A percentile compares a stretch with the other conserved stretches of the same genome.
These are phyloP conservation scores for Crithidia thermophila DNA, from an alignment of 208 protist species.

Conservation along the genomic window DNA sequence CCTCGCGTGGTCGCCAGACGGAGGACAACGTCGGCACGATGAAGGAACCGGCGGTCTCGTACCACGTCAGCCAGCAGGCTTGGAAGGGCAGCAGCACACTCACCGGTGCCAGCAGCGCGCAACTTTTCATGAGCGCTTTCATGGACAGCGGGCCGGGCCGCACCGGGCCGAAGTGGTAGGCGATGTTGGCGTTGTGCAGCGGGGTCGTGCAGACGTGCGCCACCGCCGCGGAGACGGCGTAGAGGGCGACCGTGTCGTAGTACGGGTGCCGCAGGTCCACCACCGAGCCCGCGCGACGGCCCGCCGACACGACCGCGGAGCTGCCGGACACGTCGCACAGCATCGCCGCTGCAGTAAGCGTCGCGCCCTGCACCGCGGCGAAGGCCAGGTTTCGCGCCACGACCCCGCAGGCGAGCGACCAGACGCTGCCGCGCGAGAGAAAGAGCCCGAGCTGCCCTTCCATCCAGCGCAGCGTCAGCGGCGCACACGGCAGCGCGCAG, in stretches of 20 bases:
- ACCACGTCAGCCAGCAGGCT: slow-evolving; percentile 73
- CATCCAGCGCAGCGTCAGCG: slow-evolving; percentile 65
- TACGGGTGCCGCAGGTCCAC: slow-evolving; percentile 79
- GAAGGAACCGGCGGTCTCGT: slow-evolving; percentile 70
- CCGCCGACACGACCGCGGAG: slow-evolving; percentile 2
- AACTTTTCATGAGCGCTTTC: slow-evolving; percentile 40
- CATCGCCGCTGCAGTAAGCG: slow-evolving; percentile 15
- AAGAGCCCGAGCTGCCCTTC: slow-evolving; percentile 74
- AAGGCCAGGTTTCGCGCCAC: slow-evolving; percentile 50
- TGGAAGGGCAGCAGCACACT: slow-evolving; percentile 58
- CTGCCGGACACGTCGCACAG: slow-evolving; percentile 5
- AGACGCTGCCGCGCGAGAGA: slow-evolving; percentile 72
- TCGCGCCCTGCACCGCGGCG: slow-evolving; percentile 39
- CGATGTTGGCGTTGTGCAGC: slow-evolving; percentile 56
- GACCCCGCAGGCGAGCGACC: slow-evolving; percentile 66
- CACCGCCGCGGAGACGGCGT: slow-evolving; percentile 37
- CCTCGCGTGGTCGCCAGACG: slow-evolving; percentile 54
- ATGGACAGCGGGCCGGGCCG: slow-evolving; percentile 42
- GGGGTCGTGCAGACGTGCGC: slow-evolving; percentile 61
- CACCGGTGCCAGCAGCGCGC: slow-evolving; percentile 40
- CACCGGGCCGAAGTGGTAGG: slow-evolving; percentile 70
- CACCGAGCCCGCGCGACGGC: slow-evolving; percentile 13
- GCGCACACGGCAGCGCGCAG: slow-evolving; percentile 53
- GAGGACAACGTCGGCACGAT: slow-evolving; percentile 77
- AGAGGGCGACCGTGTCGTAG: slow-evolving; percentile 59